These are phyloP conservation scores for Phalaenopsis hybrid DNA, from an alignment of 116 monocot species.

Conservation along the genomic window DNA sequence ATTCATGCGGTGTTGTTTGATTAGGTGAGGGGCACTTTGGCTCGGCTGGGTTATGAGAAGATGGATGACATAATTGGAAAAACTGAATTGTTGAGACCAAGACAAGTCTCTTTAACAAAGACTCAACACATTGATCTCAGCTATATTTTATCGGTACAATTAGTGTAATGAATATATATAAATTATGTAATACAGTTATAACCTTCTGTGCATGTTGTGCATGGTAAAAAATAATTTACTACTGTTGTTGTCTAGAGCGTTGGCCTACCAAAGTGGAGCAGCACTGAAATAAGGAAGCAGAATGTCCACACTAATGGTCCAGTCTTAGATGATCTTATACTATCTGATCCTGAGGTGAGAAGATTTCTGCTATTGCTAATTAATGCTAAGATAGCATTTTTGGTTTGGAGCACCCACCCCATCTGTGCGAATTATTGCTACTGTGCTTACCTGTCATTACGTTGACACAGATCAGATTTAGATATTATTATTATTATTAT, in stretches of 20 bases:
- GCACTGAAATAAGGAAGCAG: constrained; percentile 85
- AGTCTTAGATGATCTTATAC: constrained; percentile 84
- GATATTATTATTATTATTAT: no score
- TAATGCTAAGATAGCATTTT: no score
- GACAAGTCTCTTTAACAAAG: constrained; percentile 72
- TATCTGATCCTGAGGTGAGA: constrained; percentile 81
- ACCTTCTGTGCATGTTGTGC: neutral
- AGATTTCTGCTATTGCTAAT: neutral
- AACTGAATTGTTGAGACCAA: constrained; percentile 70
- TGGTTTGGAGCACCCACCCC: no score
- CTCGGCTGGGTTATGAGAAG: constrained; percentile 89
- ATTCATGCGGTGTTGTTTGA: neutral
- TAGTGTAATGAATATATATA: neutral
- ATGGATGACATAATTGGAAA: constrained; percentile 96
- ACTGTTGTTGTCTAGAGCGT: constrained; percentile 41
- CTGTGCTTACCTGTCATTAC: no score
- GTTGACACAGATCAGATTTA: no score
- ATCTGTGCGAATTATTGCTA: no score
- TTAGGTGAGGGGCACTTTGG: constrained; percentile 87
- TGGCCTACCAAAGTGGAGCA: constrained; percentile 78
- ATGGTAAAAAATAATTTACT: neutral
- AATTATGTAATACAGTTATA: neutral
- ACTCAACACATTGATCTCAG: constrained; percentile 86
- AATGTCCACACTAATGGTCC: constrained; percentile 86
- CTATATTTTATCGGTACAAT: constrained; percentile 73